Evolutionary conservation across 495 filamentous ascomycete genomes (phyloP).

Genomic region (Opeltia flavorubescens): DNA sequence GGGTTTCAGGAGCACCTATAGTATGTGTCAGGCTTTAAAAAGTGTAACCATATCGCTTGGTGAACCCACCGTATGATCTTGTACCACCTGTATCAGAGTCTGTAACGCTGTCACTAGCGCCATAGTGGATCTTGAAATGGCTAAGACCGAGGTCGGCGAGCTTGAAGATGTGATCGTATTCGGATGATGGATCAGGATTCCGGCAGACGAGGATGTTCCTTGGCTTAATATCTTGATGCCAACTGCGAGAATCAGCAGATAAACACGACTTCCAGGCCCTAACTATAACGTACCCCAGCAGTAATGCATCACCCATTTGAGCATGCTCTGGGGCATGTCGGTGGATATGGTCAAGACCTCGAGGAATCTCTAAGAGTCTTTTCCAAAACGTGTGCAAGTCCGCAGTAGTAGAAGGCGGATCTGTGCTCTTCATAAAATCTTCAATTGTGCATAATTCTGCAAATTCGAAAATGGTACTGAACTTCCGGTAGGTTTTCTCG

Average conservation of each 20-base stretch:
- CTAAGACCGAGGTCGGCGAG: conserved; percentile 26
- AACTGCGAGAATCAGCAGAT: conserved; percentile 11
- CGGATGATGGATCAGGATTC: conserved; percentile 6
- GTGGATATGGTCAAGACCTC: conserved; percentile 26
- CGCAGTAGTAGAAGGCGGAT: conserved; percentile 16
- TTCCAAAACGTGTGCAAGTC: conserved; percentile 29
- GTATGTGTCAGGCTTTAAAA: conserved; percentile 6
- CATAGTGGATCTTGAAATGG: conserved; percentile 15
- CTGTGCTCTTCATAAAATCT: conserved; percentile 20
- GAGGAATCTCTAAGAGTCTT: conserved; percentile 23
- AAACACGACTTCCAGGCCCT: conserved; percentile 11
- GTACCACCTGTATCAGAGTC: conserved; percentile 19
- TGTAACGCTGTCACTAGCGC: conserved; percentile 9
- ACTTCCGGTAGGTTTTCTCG: no score
- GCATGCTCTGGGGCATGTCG: neutral
- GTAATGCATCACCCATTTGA: neutral
- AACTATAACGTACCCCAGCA: conserved; percentile 15
- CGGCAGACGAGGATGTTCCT: conserved; percentile 25
- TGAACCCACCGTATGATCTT: conserved; percentile 19
- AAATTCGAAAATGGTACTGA: conserved; percentile 31
- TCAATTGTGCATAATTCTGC: conserved; percentile 28
- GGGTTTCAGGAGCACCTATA: conserved; percentile 23
- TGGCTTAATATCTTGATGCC: conserved; percentile 28
- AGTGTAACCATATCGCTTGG: no score
- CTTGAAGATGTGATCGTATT: conserved; percentile 25